Evolutionary conservation across 129 eudicot genomes (phyloP).

Genomic region (Flaveria brownii): DNA sequence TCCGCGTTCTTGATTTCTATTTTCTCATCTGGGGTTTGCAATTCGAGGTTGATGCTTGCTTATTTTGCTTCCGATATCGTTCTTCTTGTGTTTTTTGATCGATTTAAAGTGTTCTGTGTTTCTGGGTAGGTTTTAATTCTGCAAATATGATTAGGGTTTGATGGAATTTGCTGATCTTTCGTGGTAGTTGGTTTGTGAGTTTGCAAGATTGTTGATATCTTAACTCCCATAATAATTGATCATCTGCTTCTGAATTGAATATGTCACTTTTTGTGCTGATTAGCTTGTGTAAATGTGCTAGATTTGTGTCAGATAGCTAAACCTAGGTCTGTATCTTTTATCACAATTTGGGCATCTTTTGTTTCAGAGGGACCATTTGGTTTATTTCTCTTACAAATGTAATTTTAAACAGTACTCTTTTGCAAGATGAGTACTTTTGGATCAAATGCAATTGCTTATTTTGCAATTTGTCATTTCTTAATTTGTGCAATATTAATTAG

Average conservation of each 20-base stretch:
- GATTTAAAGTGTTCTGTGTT: not conserved
- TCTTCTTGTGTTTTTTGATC: not conserved
- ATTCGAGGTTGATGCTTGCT: not conserved
- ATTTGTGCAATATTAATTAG: not conserved
- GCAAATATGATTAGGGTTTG: not conserved
- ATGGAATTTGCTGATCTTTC: not conserved
- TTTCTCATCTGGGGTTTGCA: constrained; percentile 1
- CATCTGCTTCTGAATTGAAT: not conserved
- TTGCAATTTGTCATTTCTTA: not conserved
- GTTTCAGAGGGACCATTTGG: not conserved
- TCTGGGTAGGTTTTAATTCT: no score
- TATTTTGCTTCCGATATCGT: not conserved
- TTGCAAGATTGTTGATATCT: not conserved
- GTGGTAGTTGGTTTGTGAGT: not conserved
- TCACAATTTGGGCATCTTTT: not conserved
- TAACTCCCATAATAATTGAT: not conserved
- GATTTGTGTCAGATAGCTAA: not conserved
- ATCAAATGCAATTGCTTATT: not conserved
- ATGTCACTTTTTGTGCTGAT: not conserved
- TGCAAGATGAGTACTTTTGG: not conserved
- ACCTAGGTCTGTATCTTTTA: not conserved
- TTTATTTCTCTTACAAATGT: not conserved
- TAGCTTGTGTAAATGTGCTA: not conserved
- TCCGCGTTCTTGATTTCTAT: no score
- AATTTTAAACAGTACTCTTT: not conserved